Base-by-base conservation (phyloP, 495 filamentous ascomycete species). In the Podospora didyma region DNA sequence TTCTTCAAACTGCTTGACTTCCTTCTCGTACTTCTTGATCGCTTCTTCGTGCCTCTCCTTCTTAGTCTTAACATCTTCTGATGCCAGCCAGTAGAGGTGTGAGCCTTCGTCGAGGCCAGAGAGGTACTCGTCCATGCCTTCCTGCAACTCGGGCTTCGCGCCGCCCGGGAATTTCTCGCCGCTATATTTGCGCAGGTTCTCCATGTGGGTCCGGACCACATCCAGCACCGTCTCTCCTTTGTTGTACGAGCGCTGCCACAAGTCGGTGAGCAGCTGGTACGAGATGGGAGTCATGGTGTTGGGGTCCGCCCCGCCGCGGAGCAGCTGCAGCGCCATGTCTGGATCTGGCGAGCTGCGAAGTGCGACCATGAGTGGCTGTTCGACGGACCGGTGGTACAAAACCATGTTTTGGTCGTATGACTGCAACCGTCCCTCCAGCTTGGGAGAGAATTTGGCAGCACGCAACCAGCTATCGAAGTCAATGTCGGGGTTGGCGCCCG, bases 321-420 rank as follows among this genome's bases (percentile, higher is more conserved):
- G 63, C 3, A 92, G 70, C 22, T 80, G 73, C 2, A 84, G 53
- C 7, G 81, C 84, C 16, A 81, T 48, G 2, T 74, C 60, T 0
- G 82, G 82, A 31, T 82, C 61, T 10, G 79, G 62, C 6, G 73
- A 75, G 1, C 69, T 52, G 4, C 39, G 39, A 7, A 86, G 70
- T 0, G 87, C 87, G 6, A 76, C 49, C 2, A 88, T 62, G 31
- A 90, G 68, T 1, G 87, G 87, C 63, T 90, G 87, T 21, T 75
- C 66, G 0, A 75, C 53, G 11, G 54, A 50, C 7, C 61, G 20
- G 1, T 73, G 44, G 62, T 78, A 84, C 2, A 48, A 21, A 0
- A 63, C 59, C 45, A 76, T 54, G 46, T 81, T 81, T 0, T 67
- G 49, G 12, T 84, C 74, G 23, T 72, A 69, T 9, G 50, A 51